Evolutionary conservation across 371 early-diverging fungal genomes (phyloP), one percentile per base, ranked within the genome.

Genomic region (Conidiobolus incongruus): DNA sequence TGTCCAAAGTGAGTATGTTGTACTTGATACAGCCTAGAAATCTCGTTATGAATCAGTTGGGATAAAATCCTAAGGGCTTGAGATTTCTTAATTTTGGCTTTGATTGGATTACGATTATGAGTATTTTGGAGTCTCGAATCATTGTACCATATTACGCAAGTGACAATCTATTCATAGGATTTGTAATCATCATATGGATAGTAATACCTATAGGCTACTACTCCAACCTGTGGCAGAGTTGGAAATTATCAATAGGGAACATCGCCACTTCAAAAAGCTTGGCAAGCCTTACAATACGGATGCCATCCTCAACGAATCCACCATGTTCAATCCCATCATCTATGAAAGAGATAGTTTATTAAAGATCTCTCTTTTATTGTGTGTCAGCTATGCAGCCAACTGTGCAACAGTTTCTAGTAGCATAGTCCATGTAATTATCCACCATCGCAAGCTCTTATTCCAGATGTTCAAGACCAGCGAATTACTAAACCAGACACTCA

Each of bases 111-210:
- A 75, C 77, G 16, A 62, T 79, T 47, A 52, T 56, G 2, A 58
- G 66, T 24, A 76, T 67, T 58, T 52, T 77, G 34, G 58, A 57
- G 12, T 70, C 74, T 20, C 81, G 78, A n/a, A 58, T 77, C 20
- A 63, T 75, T 22, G 71, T 72, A 16, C 82, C 82, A 29, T 70
- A 63, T 53, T 78, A 71, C 71, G 76, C 75, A 45, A 68, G 65
- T 39, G 66, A 64, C 50, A 81, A 78, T 45, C 63, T 75, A 48
- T 55, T 70, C 40, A 73, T 67, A 13, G 79, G 77, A 26, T 71
- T 69, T 48, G 63, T 68, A 32, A 46, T 81, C 35, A 56, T 77
- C 37, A 58, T 66, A 53, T 88, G 84, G 84, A 55, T 85, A 46
- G 47, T 85, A 38, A 62, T 65, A 12, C 82, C 83, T 7, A 59